phyloP scores from a whole-genome alignment of 192 early-diverging fungal species.

The Gaertneriomyces semiglobifer region DNA sequence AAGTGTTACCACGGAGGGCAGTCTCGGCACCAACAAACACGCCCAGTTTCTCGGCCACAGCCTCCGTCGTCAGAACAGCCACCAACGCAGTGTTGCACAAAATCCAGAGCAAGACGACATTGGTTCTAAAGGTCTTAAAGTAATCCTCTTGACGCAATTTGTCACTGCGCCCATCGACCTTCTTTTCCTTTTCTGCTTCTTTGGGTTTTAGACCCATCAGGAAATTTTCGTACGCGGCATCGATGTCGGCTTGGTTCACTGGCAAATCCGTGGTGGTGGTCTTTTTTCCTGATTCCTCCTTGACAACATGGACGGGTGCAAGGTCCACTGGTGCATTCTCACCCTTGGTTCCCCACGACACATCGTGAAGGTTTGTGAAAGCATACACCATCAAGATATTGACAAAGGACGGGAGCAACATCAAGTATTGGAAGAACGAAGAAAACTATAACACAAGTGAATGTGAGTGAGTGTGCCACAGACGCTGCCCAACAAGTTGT shows the following conservation, averaged over 20 bases:
- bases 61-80: conserved; percentile 36
- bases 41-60: conserved; percentile 26
- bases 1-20: conserved; percentile 25
- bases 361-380: conserved; percentile 54
- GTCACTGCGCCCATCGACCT: conserved; percentile 6
- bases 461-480: conserved; percentile 38
- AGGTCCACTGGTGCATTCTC: conserved; percentile 32
- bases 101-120: conserved; percentile 48
- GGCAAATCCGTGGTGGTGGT: conserved; percentile 43
- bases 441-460: conserved; percentile 33
- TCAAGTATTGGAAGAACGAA: conserved; percentile 37
- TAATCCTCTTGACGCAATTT: conserved; percentile 41
- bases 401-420: conserved; percentile 47
- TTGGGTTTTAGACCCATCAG: conserved; percentile 21
- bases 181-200: conserved; percentile 2
- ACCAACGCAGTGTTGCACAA: conserved; percentile 43
- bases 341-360: conserved; percentile 60
- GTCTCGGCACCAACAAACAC: conserved; percentile 7
- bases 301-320: conserved; percentile 33
- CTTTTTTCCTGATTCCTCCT: conserved; percentile 22
- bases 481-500: not conserved
- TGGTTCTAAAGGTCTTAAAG: conserved; percentile 49
- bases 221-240: conserved; percentile 42
- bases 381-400: conserved; percentile 61
- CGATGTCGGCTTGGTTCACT: conserved; percentile 45